phyloP scores from a whole-genome alignment of 306 rosid genomes.

The Lablab purpureus region DNA sequence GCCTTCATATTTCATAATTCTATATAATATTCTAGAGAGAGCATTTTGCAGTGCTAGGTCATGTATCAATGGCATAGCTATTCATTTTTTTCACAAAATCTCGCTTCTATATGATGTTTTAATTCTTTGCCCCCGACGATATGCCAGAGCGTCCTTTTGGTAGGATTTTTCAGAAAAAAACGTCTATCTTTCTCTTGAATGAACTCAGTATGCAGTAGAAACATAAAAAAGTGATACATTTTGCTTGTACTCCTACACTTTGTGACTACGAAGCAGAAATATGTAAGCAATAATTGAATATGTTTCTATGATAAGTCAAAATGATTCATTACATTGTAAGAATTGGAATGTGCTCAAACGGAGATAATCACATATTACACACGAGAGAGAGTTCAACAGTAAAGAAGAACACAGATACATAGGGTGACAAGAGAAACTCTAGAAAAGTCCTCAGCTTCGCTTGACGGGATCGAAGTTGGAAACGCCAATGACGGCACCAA shows the following conservation, averaged over 20 bases:
- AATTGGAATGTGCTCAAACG: slow-evolving; percentile 36
- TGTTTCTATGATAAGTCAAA: slow-evolving; percentile 8
- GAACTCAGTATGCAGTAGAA: not conserved
- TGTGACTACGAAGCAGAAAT: slow-evolving; percentile 24
- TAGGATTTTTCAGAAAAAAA: too few relatives aligned
- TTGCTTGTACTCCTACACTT: slow-evolving; percentile 2
- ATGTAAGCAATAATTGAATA: not conserved
- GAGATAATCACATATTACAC: slow-evolving; percentile 61
- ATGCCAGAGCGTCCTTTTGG: too few relatives aligned
- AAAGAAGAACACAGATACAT: slow-evolving; percentile 46
- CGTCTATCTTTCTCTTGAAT: too few relatives aligned
- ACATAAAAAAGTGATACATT: not conserved
- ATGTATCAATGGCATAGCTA: too few relatives aligned
- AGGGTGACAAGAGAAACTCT: slow-evolving; percentile 38
- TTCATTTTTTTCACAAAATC: too few relatives aligned
- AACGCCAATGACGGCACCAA: slow-evolving; percentile 88
- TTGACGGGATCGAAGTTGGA: slow-evolving; percentile 94
- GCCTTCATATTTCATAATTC: not conserved
- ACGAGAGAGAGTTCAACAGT: slow-evolving; percentile 47
- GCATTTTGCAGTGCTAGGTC: not conserved
- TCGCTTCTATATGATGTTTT: too few relatives aligned
- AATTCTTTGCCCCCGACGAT: too few relatives aligned
- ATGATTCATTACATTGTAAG: slow-evolving; percentile 25
- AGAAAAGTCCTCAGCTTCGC: slow-evolving; percentile 63
- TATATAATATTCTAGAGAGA: not conserved